Evolutionary conservation across 2,329 filamentous ascomycete species (phyloP).

Genomic region (Beauveria asiatica): DNA sequence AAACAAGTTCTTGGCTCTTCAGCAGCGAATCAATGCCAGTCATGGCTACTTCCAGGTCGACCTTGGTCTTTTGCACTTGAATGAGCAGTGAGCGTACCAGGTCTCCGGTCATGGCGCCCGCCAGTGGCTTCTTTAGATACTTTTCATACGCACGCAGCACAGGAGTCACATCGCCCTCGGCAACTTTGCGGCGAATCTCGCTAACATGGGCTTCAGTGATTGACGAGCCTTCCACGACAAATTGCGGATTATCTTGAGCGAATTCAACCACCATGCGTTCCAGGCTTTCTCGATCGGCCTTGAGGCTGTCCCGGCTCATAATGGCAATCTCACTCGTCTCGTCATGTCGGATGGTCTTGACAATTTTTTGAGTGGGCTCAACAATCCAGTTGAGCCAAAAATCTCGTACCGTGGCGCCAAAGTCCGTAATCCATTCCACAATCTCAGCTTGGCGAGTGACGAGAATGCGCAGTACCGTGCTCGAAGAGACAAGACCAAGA

Average conservation of each 20-base stretch:
- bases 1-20: slow-evolving; percentile 93
- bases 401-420: slow-evolving; percentile 71
- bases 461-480: slow-evolving; percentile 73
- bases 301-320: slow-evolving; percentile 87
- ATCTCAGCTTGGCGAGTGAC: slow-evolving; percentile 70
- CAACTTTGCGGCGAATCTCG: slow-evolving; percentile 69
- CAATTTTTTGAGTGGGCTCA: slow-evolving; percentile 71
- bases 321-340: slow-evolving; percentile 89
- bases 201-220: slow-evolving; percentile 63
- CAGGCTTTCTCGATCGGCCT: slow-evolving; percentile 81
- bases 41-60: slow-evolving; percentile 93
- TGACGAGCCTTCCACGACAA: slow-evolving; percentile 38
- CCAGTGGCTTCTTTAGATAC: slow-evolving; percentile 73
- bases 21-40: slow-evolving; percentile 89
- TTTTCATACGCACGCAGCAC: slow-evolving; percentile 87
- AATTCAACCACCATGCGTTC: slow-evolving; percentile 99
- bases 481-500: slow-evolving; percentile 68
- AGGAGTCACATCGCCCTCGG: slow-evolving; percentile 86
- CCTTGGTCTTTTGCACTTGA: slow-evolving; percentile 97
- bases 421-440: slow-evolving; percentile 66
- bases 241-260: slow-evolving; percentile 69
- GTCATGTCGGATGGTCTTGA: slow-evolving; percentile 89
- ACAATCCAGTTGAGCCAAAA: slow-evolving; percentile 98
- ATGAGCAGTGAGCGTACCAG: slow-evolving; percentile 85
- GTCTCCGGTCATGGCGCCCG: slow-evolving; percentile 76